Evolutionary conservation across 2,329 filamentous ascomycete species (phyloP), one percentile per base, ranked within the genome.

Genomic region (Thielaviopsis euricoi): DNA sequence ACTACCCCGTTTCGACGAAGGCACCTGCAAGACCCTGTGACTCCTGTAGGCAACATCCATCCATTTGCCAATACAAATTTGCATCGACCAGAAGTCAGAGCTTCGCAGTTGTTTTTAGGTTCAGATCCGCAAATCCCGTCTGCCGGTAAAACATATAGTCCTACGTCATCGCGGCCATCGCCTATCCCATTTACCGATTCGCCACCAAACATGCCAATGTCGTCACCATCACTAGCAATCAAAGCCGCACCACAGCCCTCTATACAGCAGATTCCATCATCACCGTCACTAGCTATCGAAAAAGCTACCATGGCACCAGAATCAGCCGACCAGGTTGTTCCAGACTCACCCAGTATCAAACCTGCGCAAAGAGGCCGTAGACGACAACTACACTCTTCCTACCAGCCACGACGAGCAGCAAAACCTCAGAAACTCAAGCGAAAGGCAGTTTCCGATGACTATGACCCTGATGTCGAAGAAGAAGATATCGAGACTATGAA

Each of bases 151-250:
- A 70, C 69, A 23, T 66, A 70, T 52, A 81, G 77, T 59, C 79
- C 79, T 21, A 81, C 78, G 0, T 81, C 77, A 1, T 81, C 78
- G 1, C 71, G 78, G 12, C 79, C 79, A 0, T 82, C 79, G 1
- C 78, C 78, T 0, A 68, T 73, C 49, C 63, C 74, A 3, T 72
- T 76, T 12, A 66, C 70, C 23, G 71, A 76, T 55, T 67, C 70
- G 0, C 73, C 75, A 3, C 78, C 76, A 2, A 66, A 68, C 1
- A 64, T 71, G 1, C 53, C 43, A 33, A 33, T 33, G 21, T 60
- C 50, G 13, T 43, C 53, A 9, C 48, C 40, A 37, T 26, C 48
- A 5, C 5, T 53, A 49, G 13, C 54, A 23, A 15, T 56, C 54
- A n/a, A 51, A 54, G 17, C 29, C 26, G 43, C 52, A 22, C 10